Evolutionary conservation across 2,329 filamentous ascomycete species (phyloP), one percentile per base, ranked within the genome.

Genomic region (Xylariales sp.): DNA sequence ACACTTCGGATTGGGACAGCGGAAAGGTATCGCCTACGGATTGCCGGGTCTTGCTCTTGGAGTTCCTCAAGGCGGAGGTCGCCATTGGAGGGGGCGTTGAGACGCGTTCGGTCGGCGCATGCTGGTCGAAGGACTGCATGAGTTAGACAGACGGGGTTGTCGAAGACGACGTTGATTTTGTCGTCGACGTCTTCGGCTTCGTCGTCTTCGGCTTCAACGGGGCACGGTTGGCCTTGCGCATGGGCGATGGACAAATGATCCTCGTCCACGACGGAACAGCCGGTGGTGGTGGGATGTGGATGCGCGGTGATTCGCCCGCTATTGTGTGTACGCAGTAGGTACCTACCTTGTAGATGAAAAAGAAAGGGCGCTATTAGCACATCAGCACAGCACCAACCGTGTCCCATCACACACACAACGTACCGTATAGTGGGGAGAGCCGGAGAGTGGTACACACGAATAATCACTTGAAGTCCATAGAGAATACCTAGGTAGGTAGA

Each of bases 81-180:
- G 90, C 89, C 77, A 89, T 83, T 76, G 91, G 90, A 79, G 91
- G 90, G 79, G 91, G 86, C 75, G 90, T 87, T 80, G 90, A 89
- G 80, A 91, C 87, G 78, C 90, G 88, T 80, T 90, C 87, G 81
- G 87, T 84, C 75, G 88, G 85, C 78, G 87, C 82, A 71, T 74
- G 72, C 71, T 76, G 62, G 53, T 73, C 73, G 68, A 74, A 74
- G 64, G 76, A 64, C 71, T 71, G 72, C 75, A 77, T 77, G 69
- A 69, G 73, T 73, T 45, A 60, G 62, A 57, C 55, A 54, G 62
- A 57, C 43, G 10, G 16, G n/a, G 39, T 30, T 32, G 55, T 48
- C 53, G 48, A 49, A 28, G 60, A 36, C n/a, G 16, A 39, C 36
- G 39, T n/a, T 39, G 30, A 34, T 18, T 30, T 16, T 16, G 41